A percentile compares a stretch with the other conserved stretches of the same genome.
Evolutionary conservation across 495 filamentous ascomycete genomes (phyloP).

Genomic region (Wilcoxina mikolae): DNA sequence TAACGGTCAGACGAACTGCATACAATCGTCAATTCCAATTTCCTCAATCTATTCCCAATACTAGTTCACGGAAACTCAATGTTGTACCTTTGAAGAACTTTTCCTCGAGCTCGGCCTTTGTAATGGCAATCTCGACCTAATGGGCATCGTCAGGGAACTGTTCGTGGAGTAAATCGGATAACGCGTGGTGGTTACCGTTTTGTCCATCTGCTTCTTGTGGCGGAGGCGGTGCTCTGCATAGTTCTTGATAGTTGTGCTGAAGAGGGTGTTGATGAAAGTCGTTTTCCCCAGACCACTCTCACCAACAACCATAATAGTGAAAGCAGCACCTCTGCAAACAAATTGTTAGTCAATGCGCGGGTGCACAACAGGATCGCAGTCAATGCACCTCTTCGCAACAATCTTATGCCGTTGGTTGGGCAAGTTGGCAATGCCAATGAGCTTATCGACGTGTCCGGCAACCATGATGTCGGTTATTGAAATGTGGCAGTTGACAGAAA

Average conservation of each 20-base stretch:
- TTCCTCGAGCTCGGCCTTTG: conserved; percentile 97
- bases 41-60: too few relatives aligned
- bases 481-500: too few relatives aligned
- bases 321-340: conserved; percentile 58
- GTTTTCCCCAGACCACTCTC: conserved; percentile 98
- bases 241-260: conserved; percentile 99
- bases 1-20: conserved; percentile 89
- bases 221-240: conserved; percentile 98
- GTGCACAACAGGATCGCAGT: background rate
- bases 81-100: conserved; percentile 97
- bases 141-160: background rate
- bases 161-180: background rate
- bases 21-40: conserved; percentile 2
- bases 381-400: conserved; percentile 67
- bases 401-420: conserved; percentile 99
- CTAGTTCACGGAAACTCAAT: background rate
- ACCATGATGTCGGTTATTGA: conserved; percentile 14
- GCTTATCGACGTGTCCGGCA: conserved; percentile 29
- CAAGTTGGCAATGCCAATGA: conserved; percentile 99
- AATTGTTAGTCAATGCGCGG: conserved; percentile 7
- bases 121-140: conserved; percentile 88
- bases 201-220: conserved; percentile 97
- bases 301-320: conserved; percentile 99
- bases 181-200: conserved; percentile 44
- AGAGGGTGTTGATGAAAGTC: conserved; percentile 99